Base-by-base conservation (phyloP, 2,329 filamentous ascomycete species). In the Dactylellina cionopaga region DNA sequence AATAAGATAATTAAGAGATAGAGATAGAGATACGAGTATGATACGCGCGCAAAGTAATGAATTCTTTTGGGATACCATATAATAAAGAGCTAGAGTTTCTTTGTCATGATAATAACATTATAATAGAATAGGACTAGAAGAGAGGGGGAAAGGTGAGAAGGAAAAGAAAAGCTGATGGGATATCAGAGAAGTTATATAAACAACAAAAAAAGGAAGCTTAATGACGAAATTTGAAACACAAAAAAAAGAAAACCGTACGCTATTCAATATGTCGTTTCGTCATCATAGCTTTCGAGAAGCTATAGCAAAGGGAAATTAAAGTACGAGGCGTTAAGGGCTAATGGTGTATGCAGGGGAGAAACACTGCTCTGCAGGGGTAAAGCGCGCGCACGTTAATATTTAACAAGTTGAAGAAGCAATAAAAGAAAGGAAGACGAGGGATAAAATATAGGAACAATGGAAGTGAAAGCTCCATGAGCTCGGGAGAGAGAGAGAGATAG, bases 291-390 rank as follows among this genome's bases (percentile, higher is more conserved):
- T 52, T 52, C 24, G 22, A 33, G 41, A 27, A n/a, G n/a, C 37
- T 46, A 25, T 17, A 31, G 19, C 17, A 17, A 54, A 31, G n/a
- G 29, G 22, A 60, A 46, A 47, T 27, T 15, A 58, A 46, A 58
- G 39, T 44, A 58, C 6, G 10, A 44, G 17, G 39, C 24, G 13
- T 17, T 24, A 35, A 44, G 39, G 15, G 29, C 6, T 22, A 29
- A 17, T 43, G 37, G 63, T 52, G 60, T 65, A 66, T 58, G 62
- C n/a, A n/a, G n/a, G n/a, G n/a, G n/a, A n/a, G n/a, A n/a, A n/a
- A n/a, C n/a, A n/a, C 52, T 66, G 49, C 56, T 64, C 58, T 52
- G 58, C 35, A 54, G 49, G 33, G 37, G 33, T 35, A 35, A 68
- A 44, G 27, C 13, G 24, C 47, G 33, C 43, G 54, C 39, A 22